Evolutionary conservation across 805 yeast species (phyloP).

Genomic region (Candida xyloterini): DNA sequence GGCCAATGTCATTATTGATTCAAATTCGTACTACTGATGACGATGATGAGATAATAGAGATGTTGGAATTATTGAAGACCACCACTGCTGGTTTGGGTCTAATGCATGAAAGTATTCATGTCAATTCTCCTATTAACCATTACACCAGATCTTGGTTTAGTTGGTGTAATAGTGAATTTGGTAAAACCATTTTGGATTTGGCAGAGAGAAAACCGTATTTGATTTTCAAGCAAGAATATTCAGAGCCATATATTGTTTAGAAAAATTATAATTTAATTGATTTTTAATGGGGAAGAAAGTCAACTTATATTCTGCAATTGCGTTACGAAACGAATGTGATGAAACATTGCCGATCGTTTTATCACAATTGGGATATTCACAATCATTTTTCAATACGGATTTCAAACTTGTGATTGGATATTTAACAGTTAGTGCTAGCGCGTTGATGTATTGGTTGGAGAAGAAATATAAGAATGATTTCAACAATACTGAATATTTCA

Average conservation of each 20-base stretch:
- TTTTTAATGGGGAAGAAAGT: conserved; percentile 22
- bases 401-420: conserved; percentile 49
- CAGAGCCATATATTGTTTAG: conserved; percentile 2
- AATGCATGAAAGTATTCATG: conserved; percentile 80
- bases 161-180: conserved; percentile 92
- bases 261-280: conserved; percentile 1
- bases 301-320: conserved; percentile 42
- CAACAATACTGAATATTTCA: conserved; percentile 35
- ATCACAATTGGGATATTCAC: conserved; percentile 43
- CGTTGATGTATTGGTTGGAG: conserved; percentile 44
- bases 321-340: conserved; percentile 48
- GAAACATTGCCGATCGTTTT: conserved; percentile 43
- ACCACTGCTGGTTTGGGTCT: conserved; percentile 75
- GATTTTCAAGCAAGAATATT: conserved; percentile 49
- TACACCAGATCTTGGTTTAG: conserved; percentile 90
- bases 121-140: conserved; percentile 47
- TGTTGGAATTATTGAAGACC: conserved; percentile 48
- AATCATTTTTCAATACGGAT: conserved; percentile 45
- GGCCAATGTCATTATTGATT: conserved; percentile 87
- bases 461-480: conserved; percentile 44
- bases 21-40: conserved; percentile 71
- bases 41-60: conserved; percentile 60
- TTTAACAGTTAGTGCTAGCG: conserved; percentile 45
- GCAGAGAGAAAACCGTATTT: conserved; percentile 72
- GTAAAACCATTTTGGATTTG: conserved; percentile 75